Evolutionary conservation across 2,329 filamentous ascomycete species (phyloP).

Genomic region (Lasiodiplodia sp.): DNA sequence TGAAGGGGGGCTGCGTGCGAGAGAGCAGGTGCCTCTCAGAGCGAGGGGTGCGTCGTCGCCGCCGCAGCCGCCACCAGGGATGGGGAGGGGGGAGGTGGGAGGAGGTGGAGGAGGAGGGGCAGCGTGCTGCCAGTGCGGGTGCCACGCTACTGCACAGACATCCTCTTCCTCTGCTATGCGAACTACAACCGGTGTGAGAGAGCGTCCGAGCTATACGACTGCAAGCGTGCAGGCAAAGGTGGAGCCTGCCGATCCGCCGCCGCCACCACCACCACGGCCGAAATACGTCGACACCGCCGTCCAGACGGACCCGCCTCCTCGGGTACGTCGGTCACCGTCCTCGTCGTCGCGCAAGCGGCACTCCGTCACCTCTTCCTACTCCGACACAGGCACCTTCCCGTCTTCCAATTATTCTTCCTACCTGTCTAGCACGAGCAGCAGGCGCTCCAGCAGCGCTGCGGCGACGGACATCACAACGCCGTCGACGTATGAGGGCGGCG

Average conservation of each 20-base stretch:
- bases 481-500: slow-evolving; percentile 28
- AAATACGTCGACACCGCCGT: slow-evolving; percentile 37
- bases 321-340: not conserved
- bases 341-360: not conserved
- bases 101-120: not conserved
- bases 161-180: slow-evolving; percentile 23
- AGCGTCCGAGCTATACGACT: not conserved
- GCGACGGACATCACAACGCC: slow-evolving; percentile 34
- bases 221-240: not conserved
- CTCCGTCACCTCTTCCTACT: not conserved
- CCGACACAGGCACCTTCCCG: not conserved
- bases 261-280: not conserved
- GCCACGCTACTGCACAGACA: slow-evolving; percentile 32
- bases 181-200: no score
- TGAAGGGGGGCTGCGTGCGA: not conserved
- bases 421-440: not conserved
- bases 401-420: not conserved
- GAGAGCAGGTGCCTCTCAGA: not conserved
- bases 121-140: not conserved
- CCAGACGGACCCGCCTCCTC: slow-evolving; percentile 36
- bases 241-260: not conserved
- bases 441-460: slow-evolving; percentile 32
- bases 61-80: not conserved
- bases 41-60: not conserved
- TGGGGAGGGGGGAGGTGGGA: not conserved